These are phyloP conservation scores for Coleophoma cylindrospora DNA, from an alignment of 2,329 filamentous ascomycete species.

Conservation along the genomic window DNA sequence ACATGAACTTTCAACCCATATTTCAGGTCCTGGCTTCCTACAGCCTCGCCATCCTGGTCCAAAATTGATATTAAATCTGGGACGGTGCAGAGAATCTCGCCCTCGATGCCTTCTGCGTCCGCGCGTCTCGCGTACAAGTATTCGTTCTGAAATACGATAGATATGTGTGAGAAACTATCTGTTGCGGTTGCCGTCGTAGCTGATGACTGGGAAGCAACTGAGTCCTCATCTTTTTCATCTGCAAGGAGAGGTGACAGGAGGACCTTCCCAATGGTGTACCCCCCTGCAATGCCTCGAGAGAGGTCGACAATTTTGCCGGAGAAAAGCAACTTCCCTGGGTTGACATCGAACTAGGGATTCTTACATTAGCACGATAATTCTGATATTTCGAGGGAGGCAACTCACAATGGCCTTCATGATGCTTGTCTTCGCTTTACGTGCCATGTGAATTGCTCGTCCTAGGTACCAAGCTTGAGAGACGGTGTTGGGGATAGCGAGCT, in stretches of 20 bases:
- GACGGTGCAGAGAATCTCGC: constrained; percentile 12
- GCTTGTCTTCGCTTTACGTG: constrained; percentile 23
- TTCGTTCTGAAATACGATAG: constrained; percentile 38
- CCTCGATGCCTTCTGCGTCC: constrained; percentile 20
- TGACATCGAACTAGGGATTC: constrained; percentile 12
- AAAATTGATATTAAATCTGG: constrained; percentile 31
- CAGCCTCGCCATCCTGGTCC: constrained; percentile 36
- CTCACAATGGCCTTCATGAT: constrained; percentile 22
- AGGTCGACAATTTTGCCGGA: constrained; percentile 36
- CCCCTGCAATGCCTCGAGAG: constrained; percentile 30
- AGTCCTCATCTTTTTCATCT: constrained; percentile 18
- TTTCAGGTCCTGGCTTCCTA: constrained; percentile 40
- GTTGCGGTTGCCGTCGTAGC: constrained; percentile 7
- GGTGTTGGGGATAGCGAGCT: constrained; percentile 28
- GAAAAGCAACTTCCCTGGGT: constrained; percentile 31
- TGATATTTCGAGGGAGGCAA: background rate
- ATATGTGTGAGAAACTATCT: constrained; percentile 16
- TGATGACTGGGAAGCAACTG: constrained; percentile 4
- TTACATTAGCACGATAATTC: background rate
- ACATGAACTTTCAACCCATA: constrained; percentile 43
- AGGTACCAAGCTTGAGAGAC: constrained; percentile 30
- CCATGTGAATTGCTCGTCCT: constrained; percentile 26
- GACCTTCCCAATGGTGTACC: constrained; percentile 36
- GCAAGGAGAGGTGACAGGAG: constrained; percentile 25
- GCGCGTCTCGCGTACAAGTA: constrained; percentile 32